These are phyloP conservation scores for Jaapia argillacea DNA, from an alignment of 768 basidiomycete genomes.

Conservation along the genomic window DNA sequence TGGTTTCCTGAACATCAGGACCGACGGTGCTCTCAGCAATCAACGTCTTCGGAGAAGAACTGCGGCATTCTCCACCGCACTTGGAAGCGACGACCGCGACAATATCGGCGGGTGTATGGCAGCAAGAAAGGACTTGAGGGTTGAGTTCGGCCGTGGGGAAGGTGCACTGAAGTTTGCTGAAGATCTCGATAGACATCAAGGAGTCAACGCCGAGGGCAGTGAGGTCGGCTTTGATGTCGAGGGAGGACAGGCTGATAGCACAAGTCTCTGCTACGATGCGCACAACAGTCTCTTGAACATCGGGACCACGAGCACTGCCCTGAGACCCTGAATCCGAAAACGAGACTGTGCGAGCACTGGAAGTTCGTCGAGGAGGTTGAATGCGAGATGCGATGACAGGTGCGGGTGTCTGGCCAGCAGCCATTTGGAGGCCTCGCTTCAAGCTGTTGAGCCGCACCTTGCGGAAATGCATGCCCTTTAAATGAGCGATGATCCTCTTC, in stretches of 20 bases:
- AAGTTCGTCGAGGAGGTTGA: background rate
- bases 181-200: constrained; percentile 23
- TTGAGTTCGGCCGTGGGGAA: constrained; percentile 25
- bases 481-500: constrained; percentile 38
- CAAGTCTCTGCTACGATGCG: constrained; percentile 32
- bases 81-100: constrained; percentile 9
- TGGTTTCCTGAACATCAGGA: constrained; percentile 16
- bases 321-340: background rate
- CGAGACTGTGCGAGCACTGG: background rate
- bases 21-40: background rate
- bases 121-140: constrained; percentile 20
- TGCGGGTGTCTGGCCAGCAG: constrained; percentile 12
- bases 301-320: background rate
- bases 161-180: constrained; percentile 22
- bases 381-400: background rate
- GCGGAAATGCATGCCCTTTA: constrained; percentile 51
- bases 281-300: constrained; percentile 22
- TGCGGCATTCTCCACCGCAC: too few species aligned
- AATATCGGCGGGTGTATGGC: constrained; percentile 28
- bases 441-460: constrained; percentile 41
- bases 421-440: constrained; percentile 30
- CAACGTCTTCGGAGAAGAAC: too few species aligned
- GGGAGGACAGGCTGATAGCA: constrained; percentile 14
- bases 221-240: constrained; percentile 8
- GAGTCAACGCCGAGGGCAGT: constrained; percentile 17